Evolutionary conservation across 305 asterid genomes (phyloP).

Genomic region (Plantago coronopus): DNA sequence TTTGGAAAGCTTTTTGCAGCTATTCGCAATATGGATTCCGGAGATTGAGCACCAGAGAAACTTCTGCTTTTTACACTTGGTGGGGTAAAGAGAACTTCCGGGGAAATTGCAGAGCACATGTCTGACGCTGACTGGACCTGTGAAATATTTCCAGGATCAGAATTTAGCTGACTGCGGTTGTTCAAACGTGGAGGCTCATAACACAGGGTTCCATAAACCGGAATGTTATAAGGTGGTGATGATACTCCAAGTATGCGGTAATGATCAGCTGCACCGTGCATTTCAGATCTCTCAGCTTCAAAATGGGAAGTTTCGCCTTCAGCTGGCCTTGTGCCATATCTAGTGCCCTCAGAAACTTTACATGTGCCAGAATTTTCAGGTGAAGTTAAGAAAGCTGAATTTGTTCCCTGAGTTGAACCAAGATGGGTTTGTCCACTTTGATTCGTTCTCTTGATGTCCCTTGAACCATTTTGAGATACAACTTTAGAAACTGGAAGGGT

Average conservation of each 20-base stretch:
- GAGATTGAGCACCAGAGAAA: conserved; percentile 45
- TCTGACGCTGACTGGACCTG: conserved; percentile 39
- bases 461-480: conserved; percentile 36
- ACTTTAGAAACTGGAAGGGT: conserved; percentile 62
- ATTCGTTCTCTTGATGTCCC: conserved; percentile 32
- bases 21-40: conserved; percentile 71
- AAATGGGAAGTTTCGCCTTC: conserved; percentile 32
- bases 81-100: conserved; percentile 49
- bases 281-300: conserved; percentile 30
- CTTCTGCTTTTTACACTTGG: conserved; percentile 48
- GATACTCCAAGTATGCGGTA: conserved; percentile 36
- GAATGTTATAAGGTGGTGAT: conserved; percentile 33
- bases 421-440: conserved; percentile 31
- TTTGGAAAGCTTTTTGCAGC: conserved; percentile 83
- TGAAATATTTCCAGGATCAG: conserved; percentile 34
- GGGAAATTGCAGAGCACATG: conserved; percentile 39
- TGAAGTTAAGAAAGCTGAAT: conserved; percentile 34
- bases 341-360: conserved; percentile 32
- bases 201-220: conserved; percentile 46
- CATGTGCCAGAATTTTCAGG: conserved; percentile 37
- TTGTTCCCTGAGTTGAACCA: conserved; percentile 36
- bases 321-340: conserved; percentile 32
- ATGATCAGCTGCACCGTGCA: conserved; percentile 31
- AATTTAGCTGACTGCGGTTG: conserved; percentile 30
- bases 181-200: conserved; percentile 68